Evolutionary conservation across 2,329 filamentous ascomycete species (phyloP), one percentile per base, ranked within the genome.

Genomic region (Fusarium aywerte): DNA sequence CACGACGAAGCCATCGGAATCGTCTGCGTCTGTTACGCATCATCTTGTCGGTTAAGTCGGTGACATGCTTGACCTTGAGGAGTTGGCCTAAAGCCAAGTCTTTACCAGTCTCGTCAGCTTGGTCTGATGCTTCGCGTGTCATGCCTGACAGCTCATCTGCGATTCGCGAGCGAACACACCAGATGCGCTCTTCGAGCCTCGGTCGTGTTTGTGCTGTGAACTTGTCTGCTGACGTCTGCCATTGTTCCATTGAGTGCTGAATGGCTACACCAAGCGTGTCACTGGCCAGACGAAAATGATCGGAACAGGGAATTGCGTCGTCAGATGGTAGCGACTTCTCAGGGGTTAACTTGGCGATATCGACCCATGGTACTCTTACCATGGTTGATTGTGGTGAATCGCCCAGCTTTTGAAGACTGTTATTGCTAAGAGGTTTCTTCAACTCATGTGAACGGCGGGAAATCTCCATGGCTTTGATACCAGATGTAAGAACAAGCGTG

Each of bases 401-500:
- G 1, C 75, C 66, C 5, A 62, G 51, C 16, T 43, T 44, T 21
- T 62, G 47, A 10, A 70, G 52, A 42, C 58, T 62, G 7, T 69
- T 67, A 3, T 68, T 59, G 52, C 58, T 52, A 27, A 79, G 77
- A 0, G 82, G 76, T 18, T 78, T 75, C 47, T 78, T 78, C 11
- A 77, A 75, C 33, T 83, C 82, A 42, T 89, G 79, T 5, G 90
- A 89, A 44, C 90, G 87, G 5, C 89, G 85, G 27, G 84, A 84
- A 54, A 97, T 92, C 74, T 96, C 92, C 73, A 89, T 89, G 1
- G 95, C 94, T 79, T 96, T 97, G 74, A 97, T 89, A n/a, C 93
- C 94, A 0, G 93, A 92, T 65, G 90, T 91, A 21, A 97, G 82
- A 38, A 97, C 86, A 10, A 96, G 83, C 1, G 92, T 87, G 58